A percentile compares a stretch with the other conserved stretches of the same genome.
These are phyloP conservation scores for Scutellaria galericulata DNA, from an alignment of 257 asterid genomes.

Conservation along the genomic window DNA sequence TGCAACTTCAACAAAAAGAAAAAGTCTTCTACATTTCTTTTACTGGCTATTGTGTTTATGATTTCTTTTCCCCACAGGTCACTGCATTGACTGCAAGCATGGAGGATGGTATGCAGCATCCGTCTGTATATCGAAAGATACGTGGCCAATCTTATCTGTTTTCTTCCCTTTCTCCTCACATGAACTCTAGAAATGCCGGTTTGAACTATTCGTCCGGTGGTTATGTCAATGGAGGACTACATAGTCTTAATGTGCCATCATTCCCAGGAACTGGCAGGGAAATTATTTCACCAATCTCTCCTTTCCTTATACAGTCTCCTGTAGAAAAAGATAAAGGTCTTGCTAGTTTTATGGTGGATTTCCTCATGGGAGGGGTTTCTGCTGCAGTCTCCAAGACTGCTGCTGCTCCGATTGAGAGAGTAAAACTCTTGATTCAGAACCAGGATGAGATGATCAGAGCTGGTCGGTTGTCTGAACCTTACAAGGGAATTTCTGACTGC, in stretches of 20 bases:
- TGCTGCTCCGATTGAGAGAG: constrained; percentile 86
- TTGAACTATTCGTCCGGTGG: constrained; percentile 38
- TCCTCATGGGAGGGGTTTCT: constrained; percentile 89
- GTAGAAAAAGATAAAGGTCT: constrained; percentile 53
- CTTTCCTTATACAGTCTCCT: constrained; percentile 56
- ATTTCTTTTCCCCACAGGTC: constrained; percentile 36
- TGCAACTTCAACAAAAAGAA: not conserved
- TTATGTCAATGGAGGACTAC: constrained; percentile 56
- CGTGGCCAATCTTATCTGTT: constrained; percentile 49
- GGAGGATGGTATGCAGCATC: constrained; percentile 48
- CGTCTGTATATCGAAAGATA: constrained; percentile 47
- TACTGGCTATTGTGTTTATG: constrained; percentile 9
- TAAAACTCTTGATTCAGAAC: constrained; percentile 79
- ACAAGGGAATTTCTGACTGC: constrained; percentile 74
- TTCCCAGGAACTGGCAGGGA: constrained; percentile 39
- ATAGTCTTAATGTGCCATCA: constrained; percentile 36
- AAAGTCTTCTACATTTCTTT: not conserved
- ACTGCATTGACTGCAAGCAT: constrained; percentile 41
- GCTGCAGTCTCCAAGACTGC: constrained; percentile 78
- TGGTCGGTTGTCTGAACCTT: constrained; percentile 72
- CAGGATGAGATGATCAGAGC: constrained; percentile 81
- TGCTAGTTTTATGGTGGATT: constrained; percentile 59
- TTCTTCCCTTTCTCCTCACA: constrained; percentile 46
- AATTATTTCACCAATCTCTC: constrained; percentile 42
- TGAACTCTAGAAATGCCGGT: constrained; percentile 44